Evolutionary conservation across 805 yeast genomes (phyloP).

Genomic region (Nakazawaea holstii): DNA sequence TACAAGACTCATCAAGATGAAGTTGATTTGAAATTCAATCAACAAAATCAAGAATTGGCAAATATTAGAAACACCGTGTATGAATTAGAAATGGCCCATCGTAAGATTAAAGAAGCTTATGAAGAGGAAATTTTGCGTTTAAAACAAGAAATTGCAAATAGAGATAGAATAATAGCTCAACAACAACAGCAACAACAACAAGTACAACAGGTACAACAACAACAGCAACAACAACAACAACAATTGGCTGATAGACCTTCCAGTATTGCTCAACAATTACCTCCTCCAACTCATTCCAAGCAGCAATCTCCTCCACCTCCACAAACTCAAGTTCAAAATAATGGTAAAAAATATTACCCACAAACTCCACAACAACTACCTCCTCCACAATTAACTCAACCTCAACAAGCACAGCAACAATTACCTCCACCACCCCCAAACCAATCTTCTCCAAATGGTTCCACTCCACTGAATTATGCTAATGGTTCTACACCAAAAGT

Average conservation of each 20-base stretch:
- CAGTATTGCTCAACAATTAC: slow-evolving; percentile 13
- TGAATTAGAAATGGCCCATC: slow-evolving; percentile 90
- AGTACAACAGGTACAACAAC: slow-evolving; percentile 37
- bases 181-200: slow-evolving; percentile 35
- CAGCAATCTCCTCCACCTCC: slow-evolving; percentile 27
- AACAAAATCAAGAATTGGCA: slow-evolving; percentile 89
- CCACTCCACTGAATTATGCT: slow-evolving; percentile 15
- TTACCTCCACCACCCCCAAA: slow-evolving; percentile 20
- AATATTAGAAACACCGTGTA: slow-evolving; percentile 91
- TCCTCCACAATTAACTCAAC: slow-evolving; percentile 27
- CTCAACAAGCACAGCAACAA: slow-evolving; percentile 17
- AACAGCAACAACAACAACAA: slow-evolving; percentile 27
- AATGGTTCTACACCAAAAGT: slow-evolving; percentile 11
- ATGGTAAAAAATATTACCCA: slow-evolving; percentile 13
- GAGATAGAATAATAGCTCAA: slow-evolving; percentile 56
- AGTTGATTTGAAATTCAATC: slow-evolving; percentile 82
- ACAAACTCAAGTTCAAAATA: slow-evolving; percentile 10
- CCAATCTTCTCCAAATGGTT: slow-evolving; percentile 3
- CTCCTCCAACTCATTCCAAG: slow-evolving; percentile 23
- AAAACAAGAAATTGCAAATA: slow-evolving; percentile 77
- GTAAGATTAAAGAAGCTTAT: slow-evolving; percentile 92
- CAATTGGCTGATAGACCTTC: slow-evolving; percentile 10
- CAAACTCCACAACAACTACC: slow-evolving; percentile 28
- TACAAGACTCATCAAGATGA: slow-evolving; percentile 90
- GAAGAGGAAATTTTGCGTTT: slow-evolving; percentile 87